phyloP scores from a whole-genome alignment of 345 rosid genomes.

The thale cress (Arabidopsis thaliana) region DNA sequence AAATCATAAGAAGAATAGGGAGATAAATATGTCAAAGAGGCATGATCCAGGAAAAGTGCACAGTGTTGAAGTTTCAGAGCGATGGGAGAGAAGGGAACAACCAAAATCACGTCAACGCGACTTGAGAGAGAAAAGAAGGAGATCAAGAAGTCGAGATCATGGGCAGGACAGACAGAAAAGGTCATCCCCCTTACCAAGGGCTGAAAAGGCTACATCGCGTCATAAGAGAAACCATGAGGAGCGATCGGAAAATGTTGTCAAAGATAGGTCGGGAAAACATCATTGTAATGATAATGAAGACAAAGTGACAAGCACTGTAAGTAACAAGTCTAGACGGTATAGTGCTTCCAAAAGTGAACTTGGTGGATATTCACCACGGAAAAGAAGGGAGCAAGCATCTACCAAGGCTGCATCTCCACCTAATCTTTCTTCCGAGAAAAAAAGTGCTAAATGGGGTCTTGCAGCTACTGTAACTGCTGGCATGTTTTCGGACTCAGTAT shows the following conservation, averaged over 20 bases:
- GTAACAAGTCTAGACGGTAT: conserved; percentile 59
- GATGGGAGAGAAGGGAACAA: conserved; percentile 58
- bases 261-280: conserved; percentile 59
- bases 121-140: conserved; percentile 59
- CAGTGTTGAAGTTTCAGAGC: conserved; percentile 54
- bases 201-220: conserved; percentile 52
- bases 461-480: conserved; percentile 52
- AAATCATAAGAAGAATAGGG: conserved; percentile 52
- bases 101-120: conserved; percentile 59
- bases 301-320: conserved; percentile 51
- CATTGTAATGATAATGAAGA: conserved; percentile 53
- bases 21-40: conserved; percentile 49
- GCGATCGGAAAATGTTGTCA: conserved; percentile 45
- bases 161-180: conserved; percentile 57
- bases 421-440: conserved; percentile 72
- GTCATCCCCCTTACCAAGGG: conserved; percentile 65
- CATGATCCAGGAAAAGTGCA: conserved; percentile 56
- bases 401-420: conserved; percentile 72
- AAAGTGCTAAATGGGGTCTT: conserved; percentile 83
- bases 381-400: conserved; percentile 71
- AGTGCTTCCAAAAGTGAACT: conserved; percentile 69
- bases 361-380: conserved; percentile 95
- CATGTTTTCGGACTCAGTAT: conserved; percentile 45
- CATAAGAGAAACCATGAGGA: conserved; percentile 57
- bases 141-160: conserved; percentile 73